Evolutionary conservation across 2,329 filamentous ascomycete genomes (phyloP).

Genomic region (Lasiodiplodia sp.): DNA sequence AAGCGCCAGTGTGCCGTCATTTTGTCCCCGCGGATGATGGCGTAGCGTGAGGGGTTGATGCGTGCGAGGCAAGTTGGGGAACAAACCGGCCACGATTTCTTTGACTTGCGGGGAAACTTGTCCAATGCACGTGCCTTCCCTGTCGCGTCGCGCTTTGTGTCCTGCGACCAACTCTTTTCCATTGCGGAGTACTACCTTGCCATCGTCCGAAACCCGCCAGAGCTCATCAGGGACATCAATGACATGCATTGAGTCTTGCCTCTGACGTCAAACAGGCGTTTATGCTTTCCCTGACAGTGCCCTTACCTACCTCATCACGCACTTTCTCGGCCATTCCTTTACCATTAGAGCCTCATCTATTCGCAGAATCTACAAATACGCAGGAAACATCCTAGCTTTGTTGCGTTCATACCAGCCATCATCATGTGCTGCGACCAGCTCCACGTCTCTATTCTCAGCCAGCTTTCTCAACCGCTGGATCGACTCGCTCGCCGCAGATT

Average conservation of each 20-base stretch:
- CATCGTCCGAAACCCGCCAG: background rate
- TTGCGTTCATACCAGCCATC: constrained; percentile 55
- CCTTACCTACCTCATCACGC: background rate
- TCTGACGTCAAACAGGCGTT: background rate
- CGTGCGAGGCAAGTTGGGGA: constrained; percentile 7
- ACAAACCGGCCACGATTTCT: constrained; percentile 1
- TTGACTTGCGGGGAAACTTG: background rate
- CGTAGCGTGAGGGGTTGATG: constrained; percentile 9
- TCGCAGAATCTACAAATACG: constrained; percentile 33
- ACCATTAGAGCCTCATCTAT: background rate
- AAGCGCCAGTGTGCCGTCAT: background rate
- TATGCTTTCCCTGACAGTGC: background rate
- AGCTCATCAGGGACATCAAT: background rate
- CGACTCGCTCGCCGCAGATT: constrained; percentile 52
- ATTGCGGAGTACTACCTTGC: background rate
- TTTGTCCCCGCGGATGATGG: background rate
- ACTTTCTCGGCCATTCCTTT: background rate
- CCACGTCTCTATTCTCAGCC: constrained; percentile 50
- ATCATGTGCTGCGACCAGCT: constrained; percentile 62
- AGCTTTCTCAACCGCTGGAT: constrained; percentile 52
- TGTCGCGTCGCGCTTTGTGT: background rate
- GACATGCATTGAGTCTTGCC: background rate
- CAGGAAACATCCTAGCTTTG: constrained; percentile 40
- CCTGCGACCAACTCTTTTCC: background rate
- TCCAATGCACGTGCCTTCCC: background rate